Evolutionary conservation across 148 eudicot genomes (phyloP).

Genomic region (Suaeda aralocaspica): DNA sequence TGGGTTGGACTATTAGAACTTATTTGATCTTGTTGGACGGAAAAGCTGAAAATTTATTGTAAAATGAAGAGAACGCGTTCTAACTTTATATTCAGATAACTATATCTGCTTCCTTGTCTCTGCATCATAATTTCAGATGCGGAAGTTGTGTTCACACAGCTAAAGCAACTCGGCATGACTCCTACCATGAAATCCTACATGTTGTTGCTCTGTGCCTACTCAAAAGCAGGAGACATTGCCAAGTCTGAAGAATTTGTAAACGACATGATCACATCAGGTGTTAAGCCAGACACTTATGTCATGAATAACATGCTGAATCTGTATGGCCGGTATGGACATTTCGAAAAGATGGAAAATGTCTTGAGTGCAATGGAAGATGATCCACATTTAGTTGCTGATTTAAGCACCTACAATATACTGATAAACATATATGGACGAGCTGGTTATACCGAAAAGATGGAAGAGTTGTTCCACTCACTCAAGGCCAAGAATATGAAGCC

Average conservation of each 20-base stretch:
- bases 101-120: neutral
- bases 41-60: too few species aligned
- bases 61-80: too few species aligned
- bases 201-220: conserved; percentile 69
- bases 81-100: neutral
- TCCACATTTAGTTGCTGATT: conserved; percentile 42
- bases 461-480: conserved; percentile 52
- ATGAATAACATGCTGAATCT: conserved; percentile 70
- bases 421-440: conserved; percentile 71
- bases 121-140: conserved; percentile 45
- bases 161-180: conserved; percentile 54
- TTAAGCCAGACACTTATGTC: conserved; percentile 68
- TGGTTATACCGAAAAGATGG: conserved; percentile 80
- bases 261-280: conserved; percentile 62
- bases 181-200: conserved; percentile 96
- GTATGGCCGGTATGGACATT: conserved; percentile 67
- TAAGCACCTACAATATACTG: conserved; percentile 78
- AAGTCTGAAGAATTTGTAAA: conserved; percentile 67
- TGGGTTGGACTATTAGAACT: too few species aligned
- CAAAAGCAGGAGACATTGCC: conserved; percentile 50
- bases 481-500: conserved; percentile 46
- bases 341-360: conserved; percentile 75
- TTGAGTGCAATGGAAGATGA: conserved; percentile 55
- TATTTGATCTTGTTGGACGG: too few species aligned
- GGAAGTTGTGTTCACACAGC: conserved; percentile 60